Evolutionary conservation across 257 asterid species (phyloP), one percentile per base, ranked within the genome.

Genomic region (Nicotiana attenuata): DNA sequence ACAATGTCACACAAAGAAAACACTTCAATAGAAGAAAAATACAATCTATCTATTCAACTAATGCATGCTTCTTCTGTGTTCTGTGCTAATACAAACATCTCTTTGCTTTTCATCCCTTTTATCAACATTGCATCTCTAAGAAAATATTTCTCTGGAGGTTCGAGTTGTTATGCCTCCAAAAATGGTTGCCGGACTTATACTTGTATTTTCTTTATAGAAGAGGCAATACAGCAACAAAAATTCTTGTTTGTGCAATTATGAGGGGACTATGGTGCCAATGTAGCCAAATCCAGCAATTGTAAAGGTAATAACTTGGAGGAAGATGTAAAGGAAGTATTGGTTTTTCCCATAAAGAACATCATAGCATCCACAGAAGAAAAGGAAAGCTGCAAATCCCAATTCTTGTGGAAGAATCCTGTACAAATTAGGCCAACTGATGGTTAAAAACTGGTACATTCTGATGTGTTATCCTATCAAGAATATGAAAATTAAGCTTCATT

Each of bases 241-340:
- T 0, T 41, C 38, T 14, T 61, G 38, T n/a, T 64, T 60, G 11
- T 35, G 26, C 60, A 28, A 80, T 80, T 64, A 80, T 0, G 78
- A 80, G 7, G 91, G 88, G 52, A 90, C 88, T 6, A 88, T 85
- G 31, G 89, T 88, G 60, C 96, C 96, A 53, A 91, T 65, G 63
- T 88, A 90, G 68, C 96, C 93, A 35, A 91, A 85, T 81, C 96
- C 96, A 16, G 89, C 90, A 9, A 91, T 88, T 10, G 91, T 84
- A 65, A 91, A 91, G 69, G 92, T 87, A 73, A 90, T 82, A 35
- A 84, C 84, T 84, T 91, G 96, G 38, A 90, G 91, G 77, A 90
- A 91, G 3, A 91, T 87, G 87, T 87, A 91, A 64, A 90, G 86
- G 90, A 86, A 91, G 76, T 90, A 92, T 79, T 83, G 83, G 85